Percentiles rank a stretch among this genome's conserved stretches.
phyloP scores from a whole-genome alignment of 495 filamentous ascomycete species.

The Neurospora tetrasperma region DNA sequence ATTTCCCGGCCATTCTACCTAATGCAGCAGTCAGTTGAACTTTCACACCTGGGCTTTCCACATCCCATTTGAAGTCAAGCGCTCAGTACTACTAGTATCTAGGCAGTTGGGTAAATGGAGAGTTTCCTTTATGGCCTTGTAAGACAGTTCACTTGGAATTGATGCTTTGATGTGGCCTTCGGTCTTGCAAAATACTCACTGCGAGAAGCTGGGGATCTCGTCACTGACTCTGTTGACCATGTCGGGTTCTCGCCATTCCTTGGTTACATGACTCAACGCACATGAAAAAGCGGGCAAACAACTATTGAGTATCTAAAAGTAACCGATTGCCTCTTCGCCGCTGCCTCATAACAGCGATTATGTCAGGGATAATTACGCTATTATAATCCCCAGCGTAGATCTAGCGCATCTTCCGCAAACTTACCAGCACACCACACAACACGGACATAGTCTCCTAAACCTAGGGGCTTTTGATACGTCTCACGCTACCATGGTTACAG shows the following conservation, averaged over 20 bases:
- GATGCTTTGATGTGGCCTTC: not conserved
- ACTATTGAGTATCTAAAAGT: not conserved
- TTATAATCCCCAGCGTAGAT: not conserved
- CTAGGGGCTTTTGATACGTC: not conserved
- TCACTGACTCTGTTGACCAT: not conserved
- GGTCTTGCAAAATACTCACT: not conserved
- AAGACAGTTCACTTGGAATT: not conserved
- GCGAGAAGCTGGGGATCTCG: not conserved
- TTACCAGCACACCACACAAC: not conserved
- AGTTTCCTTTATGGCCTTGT: not conserved
- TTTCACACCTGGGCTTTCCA: too few species aligned
- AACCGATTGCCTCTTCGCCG: not conserved
- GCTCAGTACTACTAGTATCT: too few species aligned
- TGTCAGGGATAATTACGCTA: not conserved
- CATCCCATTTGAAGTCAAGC: too few species aligned
- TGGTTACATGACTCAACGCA: not conserved
- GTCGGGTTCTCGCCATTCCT: not conserved
- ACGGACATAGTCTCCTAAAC: not conserved
- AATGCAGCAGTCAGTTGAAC: too few species aligned
- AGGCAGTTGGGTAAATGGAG: too few species aligned
- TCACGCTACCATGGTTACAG: not conserved
- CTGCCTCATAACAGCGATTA: not conserved
- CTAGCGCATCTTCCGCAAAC: not conserved
- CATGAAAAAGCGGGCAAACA: not conserved
- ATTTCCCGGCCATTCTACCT: too few species aligned